phyloP scores from a whole-genome alignment of 805 yeast genomes.

The Saccharomyces paradoxus region DNA sequence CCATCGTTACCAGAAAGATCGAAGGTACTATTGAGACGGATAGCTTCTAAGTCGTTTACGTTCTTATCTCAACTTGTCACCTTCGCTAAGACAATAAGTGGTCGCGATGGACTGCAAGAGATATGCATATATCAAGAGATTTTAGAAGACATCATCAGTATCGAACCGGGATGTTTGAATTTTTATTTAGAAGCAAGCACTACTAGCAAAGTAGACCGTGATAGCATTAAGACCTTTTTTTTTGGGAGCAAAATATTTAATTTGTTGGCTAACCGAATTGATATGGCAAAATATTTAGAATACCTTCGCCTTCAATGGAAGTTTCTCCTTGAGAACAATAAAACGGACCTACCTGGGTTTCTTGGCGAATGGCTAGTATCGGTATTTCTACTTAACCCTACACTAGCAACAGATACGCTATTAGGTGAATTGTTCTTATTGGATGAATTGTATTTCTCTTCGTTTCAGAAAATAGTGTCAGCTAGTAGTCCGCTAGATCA shows the following conservation, averaged over 20 bases:
- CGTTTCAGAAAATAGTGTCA: constrained; percentile 6
- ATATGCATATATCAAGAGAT: constrained; percentile 9
- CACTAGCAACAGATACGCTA: constrained; percentile 10
- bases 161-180: constrained; percentile 6
- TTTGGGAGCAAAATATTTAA: constrained; percentile 31
- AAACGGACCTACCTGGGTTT: neutral
- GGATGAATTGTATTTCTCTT: constrained; percentile 3
- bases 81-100: neutral
- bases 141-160: constrained; percentile 9
- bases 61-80: constrained; percentile 19
- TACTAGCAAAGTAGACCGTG: constrained; percentile 4
- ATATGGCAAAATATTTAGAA: constrained; percentile 17
- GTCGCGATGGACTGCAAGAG: constrained; percentile 4
- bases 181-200: constrained; percentile 7
- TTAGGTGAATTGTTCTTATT: constrained; percentile 16
- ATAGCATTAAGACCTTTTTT: constrained; percentile 15
- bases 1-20: constrained; percentile 15
- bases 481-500: constrained; percentile 11
- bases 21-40: constrained; percentile 1
- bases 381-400: constrained; percentile 14
- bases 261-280: constrained; percentile 11
- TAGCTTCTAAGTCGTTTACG: constrained; percentile 8
- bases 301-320: constrained; percentile 17
- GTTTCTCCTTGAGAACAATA: constrained; percentile 5
- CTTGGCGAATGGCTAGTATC: constrained; percentile 12